Evolutionary conservation across 257 asterid genomes (phyloP), one percentile per base, ranked within the genome.

Genomic region (Verbena officinalis): DNA sequence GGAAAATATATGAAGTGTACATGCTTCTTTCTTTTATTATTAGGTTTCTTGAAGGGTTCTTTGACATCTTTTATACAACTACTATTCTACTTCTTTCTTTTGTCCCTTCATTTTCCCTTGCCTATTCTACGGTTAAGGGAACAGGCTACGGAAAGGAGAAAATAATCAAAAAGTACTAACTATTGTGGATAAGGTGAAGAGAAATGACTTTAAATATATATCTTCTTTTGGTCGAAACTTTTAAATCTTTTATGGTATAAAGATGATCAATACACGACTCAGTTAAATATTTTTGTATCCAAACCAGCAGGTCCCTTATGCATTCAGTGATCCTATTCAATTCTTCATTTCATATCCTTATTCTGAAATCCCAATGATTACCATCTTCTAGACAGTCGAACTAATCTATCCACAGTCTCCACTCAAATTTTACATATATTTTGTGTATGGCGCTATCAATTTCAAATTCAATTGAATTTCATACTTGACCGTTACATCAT

Each of bases 381-480:
- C 22, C 17, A n/a, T 53, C 22, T 62, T 23, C 34, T 4, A 19
- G 15, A 7, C 49, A 8, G 39, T 66, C 39, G 22, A 17, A 62
- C 21, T 33, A 73, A 65, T 33, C 52, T 53, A 43, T 55, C 77
- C 33, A 16, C 16, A 44, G 19, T 14, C 33, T 38, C 52, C 21
- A 5, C 22, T 5, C 20, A 53, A 19, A 14, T 8, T 16, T 16
- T 34, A 9, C n/a, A 46, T 55, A 21, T 31, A 48, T 59, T 23
- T 48, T 61, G 9, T 9, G 45, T 27, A 19, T 38, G 67, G 39
- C 17, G 40, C 10, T 23, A 24, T n/a, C 54, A 34, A 22, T 49
- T 31, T 51, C 34, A 55, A 59, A 68, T 27, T 16, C 33, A 49
- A n/a, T 13, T 20, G 17, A 13, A 50, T 34, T 30, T 49, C 7